Base-by-base conservation (phyloP, 1,139 yeast species). In the Protomyces macrosporus region DNA sequence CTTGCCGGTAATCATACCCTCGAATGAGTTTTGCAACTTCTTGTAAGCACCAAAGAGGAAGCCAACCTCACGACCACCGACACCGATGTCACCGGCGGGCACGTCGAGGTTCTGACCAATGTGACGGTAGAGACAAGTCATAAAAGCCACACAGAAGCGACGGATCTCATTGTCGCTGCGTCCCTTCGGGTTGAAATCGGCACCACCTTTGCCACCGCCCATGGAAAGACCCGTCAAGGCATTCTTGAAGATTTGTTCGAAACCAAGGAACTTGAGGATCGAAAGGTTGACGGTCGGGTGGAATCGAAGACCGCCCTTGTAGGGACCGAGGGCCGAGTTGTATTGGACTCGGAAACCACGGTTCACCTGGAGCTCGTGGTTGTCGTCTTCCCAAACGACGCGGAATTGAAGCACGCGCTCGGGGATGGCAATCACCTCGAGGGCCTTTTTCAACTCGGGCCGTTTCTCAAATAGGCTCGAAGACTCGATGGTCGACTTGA, bases 171-270 rank as follows among this genome's bases (percentile, higher is more conserved):
- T 77, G 78, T 91, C 95, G 66, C 96, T 82, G 79, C 87, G 87
- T 74, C 93, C 96, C 84, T 91, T 91, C 73, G 97, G 97, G 80
- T 91, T 90, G 79, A 93, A 93, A 80, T 93, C 97, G 69, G 96
- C 83, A 78, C 98, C 98, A 84, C 98, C 98, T 79, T 93, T 93
- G 81, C 97, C 98, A 82, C 98, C 98, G 77, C 98, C 98, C 88
- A 93, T 90, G 84, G 87, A 84, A 73, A 91, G 84, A 73, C 98
- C 98, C 72, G 98, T 93, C 74, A 93, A 83, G 64, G 98, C 98
- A 76, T 93, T 93, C 84, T 93, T 93, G 84, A 93, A 93, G 78
- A 90, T 90, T 81, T 93, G 98, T 82, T 93, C 98, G 77, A 89
- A 93, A 75, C 98, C 98, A 75, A 93, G 84, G 79, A 93, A 93